Percentiles rank a stretch among this genome's conserved stretches.
Evolutionary conservation across 805 yeast genomes (phyloP).

Genomic region (Phaffomyces antillensis): DNA sequence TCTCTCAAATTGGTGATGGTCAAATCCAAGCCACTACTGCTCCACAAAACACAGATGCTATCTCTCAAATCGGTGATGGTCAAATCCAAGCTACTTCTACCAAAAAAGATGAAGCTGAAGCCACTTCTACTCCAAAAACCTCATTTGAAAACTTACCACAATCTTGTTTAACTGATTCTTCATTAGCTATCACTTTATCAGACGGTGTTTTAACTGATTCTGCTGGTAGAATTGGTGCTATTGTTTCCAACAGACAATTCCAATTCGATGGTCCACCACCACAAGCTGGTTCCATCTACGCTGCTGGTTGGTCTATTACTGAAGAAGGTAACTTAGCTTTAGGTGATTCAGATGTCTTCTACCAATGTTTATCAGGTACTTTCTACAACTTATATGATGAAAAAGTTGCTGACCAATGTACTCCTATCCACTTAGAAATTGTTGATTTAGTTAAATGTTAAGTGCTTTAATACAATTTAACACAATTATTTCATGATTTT

Average conservation of each 20-base stretch:
- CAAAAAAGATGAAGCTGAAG: constrained; percentile 4
- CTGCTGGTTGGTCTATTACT: constrained; percentile 56
- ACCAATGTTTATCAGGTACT: constrained; percentile 68
- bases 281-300: constrained; percentile 69
- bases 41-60: constrained; percentile 1
- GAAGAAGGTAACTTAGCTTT: constrained; percentile 56
- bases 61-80: constrained; percentile 33
- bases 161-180: constrained; percentile 40
- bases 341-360: constrained; percentile 55
- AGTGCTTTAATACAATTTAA: not conserved
- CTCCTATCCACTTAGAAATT: constrained; percentile 51
- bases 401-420: constrained; percentile 54
- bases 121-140: constrained; percentile 16
- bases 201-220: constrained; percentile 48
- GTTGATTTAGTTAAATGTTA: constrained; percentile 54
- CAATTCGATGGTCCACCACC: constrained; percentile 86
- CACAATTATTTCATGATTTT: not conserved
- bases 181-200: constrained; percentile 50
- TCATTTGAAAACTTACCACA: constrained; percentile 24
- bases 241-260: constrained; percentile 79
- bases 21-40: constrained; percentile 13
- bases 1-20: constrained; percentile 25
- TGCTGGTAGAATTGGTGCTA: constrained; percentile 65
- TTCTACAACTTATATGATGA: constrained; percentile 76
- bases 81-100: constrained; percentile 43